These are phyloP conservation scores for Collybiopsis confluens DNA, from an alignment of 768 basidiomycete genomes.

Conservation along the genomic window DNA sequence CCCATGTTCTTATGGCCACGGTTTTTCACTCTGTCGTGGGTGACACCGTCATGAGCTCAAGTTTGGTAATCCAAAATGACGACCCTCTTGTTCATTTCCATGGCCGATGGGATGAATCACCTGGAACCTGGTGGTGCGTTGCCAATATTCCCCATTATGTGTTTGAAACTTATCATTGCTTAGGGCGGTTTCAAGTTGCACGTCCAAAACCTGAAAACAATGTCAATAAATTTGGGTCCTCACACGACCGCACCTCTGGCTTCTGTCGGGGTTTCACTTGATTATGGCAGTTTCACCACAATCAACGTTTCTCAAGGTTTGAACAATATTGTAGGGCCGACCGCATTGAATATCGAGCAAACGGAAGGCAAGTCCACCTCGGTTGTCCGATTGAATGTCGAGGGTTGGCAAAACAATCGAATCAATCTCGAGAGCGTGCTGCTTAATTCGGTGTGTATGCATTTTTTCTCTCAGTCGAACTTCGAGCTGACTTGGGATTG, in stretches of 20 bases:
- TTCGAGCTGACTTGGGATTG: not conserved
- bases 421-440: conserved; percentile 45
- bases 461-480: not conserved
- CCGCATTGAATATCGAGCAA: not conserved
- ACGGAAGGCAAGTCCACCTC: conserved; percentile 11
- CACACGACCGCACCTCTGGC: conserved; percentile 45
- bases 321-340: conserved; percentile 33
- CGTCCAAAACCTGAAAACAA: conserved; percentile 35
- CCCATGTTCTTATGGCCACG: not conserved
- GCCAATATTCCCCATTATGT: no score
- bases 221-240: conserved; percentile 42
- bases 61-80: conserved; percentile 23
- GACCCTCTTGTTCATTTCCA: conserved; percentile 44
- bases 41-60: not conserved
- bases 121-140: conserved; percentile 56
- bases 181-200: conserved; percentile 51
- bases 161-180: conserved; percentile 34
- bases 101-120: conserved; percentile 48
- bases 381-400: conserved; percentile 43
- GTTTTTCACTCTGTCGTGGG: not conserved
- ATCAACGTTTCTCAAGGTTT: conserved; percentile 44
- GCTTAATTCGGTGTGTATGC: conserved; percentile 36
- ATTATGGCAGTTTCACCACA: conserved; percentile 41
- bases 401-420: conserved; percentile 59
- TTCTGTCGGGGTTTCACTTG: conserved; percentile 43